A percentile compares a stretch with the other conserved stretches of the same genome.
Conservation (phyloP, 2,329 filamentous ascomycete genomes). For the Dactylella cylindrospora region DNA sequence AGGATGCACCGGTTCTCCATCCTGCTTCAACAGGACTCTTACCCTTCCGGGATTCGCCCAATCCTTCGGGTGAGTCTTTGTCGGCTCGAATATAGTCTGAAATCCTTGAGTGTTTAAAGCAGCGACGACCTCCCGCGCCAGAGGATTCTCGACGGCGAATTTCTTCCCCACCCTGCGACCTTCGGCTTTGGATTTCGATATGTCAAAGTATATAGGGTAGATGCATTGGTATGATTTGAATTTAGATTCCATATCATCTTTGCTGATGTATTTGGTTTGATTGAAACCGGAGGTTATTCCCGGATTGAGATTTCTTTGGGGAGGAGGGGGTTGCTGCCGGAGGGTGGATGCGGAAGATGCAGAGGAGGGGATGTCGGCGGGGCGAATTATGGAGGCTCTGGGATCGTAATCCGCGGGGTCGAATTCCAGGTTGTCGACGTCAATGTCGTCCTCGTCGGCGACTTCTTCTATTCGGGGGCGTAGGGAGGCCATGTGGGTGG, state of each 20-base stretch:
- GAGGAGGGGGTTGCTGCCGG: slow-evolving; percentile 51
- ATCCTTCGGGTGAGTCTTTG: slow-evolving; percentile 91
- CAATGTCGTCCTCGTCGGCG: slow-evolving; percentile 64
- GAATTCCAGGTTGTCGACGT: slow-evolving; percentile 62
- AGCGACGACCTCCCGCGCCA: slow-evolving; percentile 84
- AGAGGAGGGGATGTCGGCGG: slow-evolving; percentile 52
- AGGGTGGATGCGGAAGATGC: slow-evolving; percentile 52
- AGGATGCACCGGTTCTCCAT: slow-evolving; percentile 57
- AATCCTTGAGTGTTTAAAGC: slow-evolving; percentile 74
- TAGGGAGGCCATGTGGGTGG: slow-evolving; percentile 63
- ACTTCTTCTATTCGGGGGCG: slow-evolving; percentile 89
- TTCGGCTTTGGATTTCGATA: slow-evolving; percentile 69
- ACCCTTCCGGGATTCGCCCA: slow-evolving; percentile 96
- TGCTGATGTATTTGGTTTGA: slow-evolving; percentile 51
- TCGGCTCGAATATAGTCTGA: slow-evolving; percentile 79
- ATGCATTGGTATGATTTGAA: slow-evolving; percentile 82
- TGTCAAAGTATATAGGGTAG: slow-evolving; percentile 95
- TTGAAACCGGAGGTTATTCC: slow-evolving; percentile 41
- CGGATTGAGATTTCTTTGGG: slow-evolving; percentile 12
- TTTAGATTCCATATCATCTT: slow-evolving; percentile 57
- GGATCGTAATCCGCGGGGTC: slow-evolving; percentile 86
- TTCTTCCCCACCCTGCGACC: slow-evolving; percentile 74
- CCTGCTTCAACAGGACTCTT: slow-evolving; percentile 69
- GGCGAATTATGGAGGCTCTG: slow-evolving; percentile 52
- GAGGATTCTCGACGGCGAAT: slow-evolving; percentile 77